Evolutionary conservation across 805 yeast species (phyloP), one percentile per base, ranked within the genome.

Genomic region (Soucietia sequanensis): DNA sequence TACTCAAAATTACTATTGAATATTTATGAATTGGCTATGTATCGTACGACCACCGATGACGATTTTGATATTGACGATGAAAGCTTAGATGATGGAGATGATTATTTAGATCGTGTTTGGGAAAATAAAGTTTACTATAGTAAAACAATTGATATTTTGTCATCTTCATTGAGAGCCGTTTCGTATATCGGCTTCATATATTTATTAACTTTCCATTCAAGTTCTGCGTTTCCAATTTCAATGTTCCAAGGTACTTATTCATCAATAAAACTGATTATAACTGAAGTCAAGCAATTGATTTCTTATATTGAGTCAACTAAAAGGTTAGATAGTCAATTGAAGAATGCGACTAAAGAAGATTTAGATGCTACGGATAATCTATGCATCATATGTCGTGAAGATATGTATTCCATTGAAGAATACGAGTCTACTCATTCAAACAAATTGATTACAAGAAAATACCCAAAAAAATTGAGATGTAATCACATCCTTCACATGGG

Each of bases 381-480:
- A 54, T 85, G 99, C 61, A 88, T 88, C 42, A 84, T 91, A 26
- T 91, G 99, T 62, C 79, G 95, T 48, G 98, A 93, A 47, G 95
- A 87, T 42, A 83, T 91, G 91, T 57, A 68, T 5, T 52, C 78
- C 1, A 65, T 56, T 2, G 71, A 58, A 39, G 48, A 65, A 48
- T 48, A 63, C 63, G 37, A 68, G 23, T 28, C 35, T 8, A 23
- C 30, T 2, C 44, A 48, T 11, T 43, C 46, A 23, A 50, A 48
- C 32, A 46, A 51, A 20, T 31, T 62, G 14, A 35, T 61, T 6
- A 23, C 50, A 6, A 50, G 84, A 37, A 60, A 62, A 28, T 67
- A 62, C 31, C 96, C 98, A 4, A 88, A 87, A 57, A 83, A 75
- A 51, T 68, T 93, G 31, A 71, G 67, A 1, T 93, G 99, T 67